Evolutionary conservation across 1,284 basidiomycete species (phyloP), one percentile per base, ranked within the genome.

Genomic region (Pseudozyma hubeiensis): DNA sequence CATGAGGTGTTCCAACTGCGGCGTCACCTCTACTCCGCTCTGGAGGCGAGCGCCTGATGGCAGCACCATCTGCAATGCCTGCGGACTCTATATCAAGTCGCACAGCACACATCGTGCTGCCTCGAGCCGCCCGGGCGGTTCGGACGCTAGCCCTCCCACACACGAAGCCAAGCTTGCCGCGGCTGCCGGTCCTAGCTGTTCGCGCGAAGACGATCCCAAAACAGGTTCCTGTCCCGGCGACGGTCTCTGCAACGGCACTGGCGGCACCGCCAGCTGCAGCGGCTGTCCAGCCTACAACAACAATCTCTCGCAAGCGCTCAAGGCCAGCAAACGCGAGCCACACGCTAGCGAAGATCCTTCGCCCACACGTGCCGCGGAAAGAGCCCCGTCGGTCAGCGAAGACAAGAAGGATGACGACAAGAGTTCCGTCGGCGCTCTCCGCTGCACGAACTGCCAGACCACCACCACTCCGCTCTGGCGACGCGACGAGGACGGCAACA

Each of bases 1-100:
- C 24, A 46, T 79, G 64, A 64, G 57, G 46, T 93, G 92, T 85
- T 92, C 91, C 86, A 93, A 93, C 81, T 93, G 92, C 86, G 90
- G 92, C 78, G 93, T 92, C 30, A 93, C 91, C 3, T 91, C 91
- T n/a, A 93, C 92, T 8, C 92, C 92, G 17, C 88, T 93, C 46
- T 93, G 92, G 92, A 88, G 92, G 71, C 92, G 93, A 85, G 92
- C 93, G 77, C 91, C 92, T 76, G 92, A 93, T 83, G 92, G 92
- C 60, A 92, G 92, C 87, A 93, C 91, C 0, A 91, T 93, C 50
- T 93, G 92, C 87, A 93, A 93, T 79, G 92, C 92, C 89, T 93
- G 85, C 58, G 49, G 70, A 7, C 68, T 78, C 16, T 75, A 78
- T 53, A 65, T 71, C 46, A 78, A 78, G 56, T 69, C 71, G 17